Percentiles rank a stretch among this genome's conserved stretches.
phyloP scores from a whole-genome alignment of 352 stramenopile species.

The Thalassiosira hispida region DNA sequence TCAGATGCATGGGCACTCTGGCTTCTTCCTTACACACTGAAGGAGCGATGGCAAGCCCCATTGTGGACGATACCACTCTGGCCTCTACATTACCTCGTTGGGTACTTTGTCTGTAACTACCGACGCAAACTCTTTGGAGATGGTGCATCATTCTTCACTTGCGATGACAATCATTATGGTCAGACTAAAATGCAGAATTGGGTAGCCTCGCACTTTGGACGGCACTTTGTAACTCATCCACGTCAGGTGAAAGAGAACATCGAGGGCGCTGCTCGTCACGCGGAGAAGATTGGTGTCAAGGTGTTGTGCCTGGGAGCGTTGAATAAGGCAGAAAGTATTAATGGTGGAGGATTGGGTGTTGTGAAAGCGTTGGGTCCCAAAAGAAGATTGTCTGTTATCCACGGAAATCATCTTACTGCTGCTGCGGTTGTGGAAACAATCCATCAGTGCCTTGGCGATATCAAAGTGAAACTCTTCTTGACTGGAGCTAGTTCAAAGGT shows the following conservation, averaged over 20 bases:
- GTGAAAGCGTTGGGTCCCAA: slow-evolving; percentile 49
- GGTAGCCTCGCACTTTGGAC: slow-evolving; percentile 58
- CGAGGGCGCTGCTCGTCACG: slow-evolving; percentile 56
- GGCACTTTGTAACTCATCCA: slow-evolving; percentile 59
- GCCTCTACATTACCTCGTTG: slow-evolving; percentile 61
- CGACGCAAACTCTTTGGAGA: slow-evolving; percentile 54
- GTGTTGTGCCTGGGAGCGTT: slow-evolving; percentile 67
- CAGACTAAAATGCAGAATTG: slow-evolving; percentile 54
- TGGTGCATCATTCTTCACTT: slow-evolving; percentile 49
- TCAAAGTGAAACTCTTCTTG: slow-evolving; percentile 55
- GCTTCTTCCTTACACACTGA: slow-evolving; percentile 59
- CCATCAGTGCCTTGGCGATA: slow-evolving; percentile 39
- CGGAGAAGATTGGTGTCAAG: slow-evolving; percentile 53
- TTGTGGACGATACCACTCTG: slow-evolving; percentile 42
- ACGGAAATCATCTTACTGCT: slow-evolving; percentile 70
- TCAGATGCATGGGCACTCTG: slow-evolving; percentile 59
- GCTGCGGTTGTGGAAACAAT: slow-evolving; percentile 61
- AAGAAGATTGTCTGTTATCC: slow-evolving; percentile 55
- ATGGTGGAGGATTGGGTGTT: slow-evolving; percentile 61
- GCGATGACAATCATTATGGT: slow-evolving; percentile 57
- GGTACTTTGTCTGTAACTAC: slow-evolving; percentile 58
- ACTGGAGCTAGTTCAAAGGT: slow-evolving; percentile 70
- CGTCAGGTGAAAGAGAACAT: slow-evolving; percentile 57
- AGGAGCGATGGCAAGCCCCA: slow-evolving; percentile 50
- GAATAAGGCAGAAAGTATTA: slow-evolving; percentile 75